These are phyloP conservation scores for Xylaria hypoxylon DNA, from an alignment of 2,329 filamentous ascomycete genomes.

Conservation along the genomic window DNA sequence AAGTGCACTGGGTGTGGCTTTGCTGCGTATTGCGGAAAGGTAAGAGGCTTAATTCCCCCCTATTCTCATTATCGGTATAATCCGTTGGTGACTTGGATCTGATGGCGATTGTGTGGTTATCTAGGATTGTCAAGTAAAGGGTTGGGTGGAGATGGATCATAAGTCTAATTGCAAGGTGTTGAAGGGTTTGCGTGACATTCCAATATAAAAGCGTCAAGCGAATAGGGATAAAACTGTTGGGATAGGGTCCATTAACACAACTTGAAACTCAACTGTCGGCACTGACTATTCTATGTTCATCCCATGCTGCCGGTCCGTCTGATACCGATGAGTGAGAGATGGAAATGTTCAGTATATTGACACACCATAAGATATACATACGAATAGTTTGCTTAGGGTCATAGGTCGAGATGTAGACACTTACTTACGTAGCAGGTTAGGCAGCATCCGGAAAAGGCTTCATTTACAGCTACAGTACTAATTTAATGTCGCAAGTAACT, in stretches of 20 bases:
- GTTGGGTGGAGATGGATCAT: conserved; percentile 57
- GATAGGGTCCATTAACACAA: not conserved
- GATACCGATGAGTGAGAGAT: not conserved
- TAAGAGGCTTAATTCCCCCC: conserved; percentile 43
- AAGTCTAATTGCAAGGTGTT: conserved; percentile 59
- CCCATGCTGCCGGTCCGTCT: not conserved
- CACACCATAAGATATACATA: not conserved
- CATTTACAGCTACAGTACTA: not conserved
- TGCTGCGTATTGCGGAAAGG: conserved; percentile 61
- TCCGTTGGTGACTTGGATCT: not conserved
- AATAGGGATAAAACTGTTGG: not conserved
- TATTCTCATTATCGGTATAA: not conserved
- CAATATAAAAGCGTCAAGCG: conserved; percentile 41
- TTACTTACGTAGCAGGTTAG: not conserved
- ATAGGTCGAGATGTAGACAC: not conserved
- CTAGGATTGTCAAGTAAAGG: conserved; percentile 58
- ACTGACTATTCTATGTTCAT: no score
- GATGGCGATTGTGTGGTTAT: not conserved
- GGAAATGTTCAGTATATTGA: not conserved
- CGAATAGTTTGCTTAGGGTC: not conserved
- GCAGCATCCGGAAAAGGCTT: not conserved
- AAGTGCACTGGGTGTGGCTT: conserved; percentile 59
- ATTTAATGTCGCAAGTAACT: not conserved
- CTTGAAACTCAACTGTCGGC: not conserved
- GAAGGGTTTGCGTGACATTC: conserved; percentile 55